A percentile compares a stretch with the other conserved stretches of the same genome.
These are phyloP conservation scores for Echria macrotheca DNA, from an alignment of 495 filamentous ascomycete genomes.

Conservation along the genomic window DNA sequence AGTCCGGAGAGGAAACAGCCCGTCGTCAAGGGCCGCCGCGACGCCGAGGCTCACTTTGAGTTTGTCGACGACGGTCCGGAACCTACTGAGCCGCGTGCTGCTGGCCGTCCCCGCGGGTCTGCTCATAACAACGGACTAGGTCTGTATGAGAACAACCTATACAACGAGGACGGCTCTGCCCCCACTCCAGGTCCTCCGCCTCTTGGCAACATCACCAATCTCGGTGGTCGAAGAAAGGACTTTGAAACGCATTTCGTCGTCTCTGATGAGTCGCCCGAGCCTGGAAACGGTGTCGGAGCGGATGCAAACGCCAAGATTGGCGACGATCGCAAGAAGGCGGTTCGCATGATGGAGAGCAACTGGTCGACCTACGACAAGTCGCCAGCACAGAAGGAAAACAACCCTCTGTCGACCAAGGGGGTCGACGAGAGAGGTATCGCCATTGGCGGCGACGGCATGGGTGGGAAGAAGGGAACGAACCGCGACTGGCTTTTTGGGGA, in stretches of 20 bases:
- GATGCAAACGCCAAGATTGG: constrained; percentile 28
- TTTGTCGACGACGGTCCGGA: constrained; percentile 23
- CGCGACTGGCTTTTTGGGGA: constrained; percentile 59
- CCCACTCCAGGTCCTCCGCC: constrained; percentile 27
- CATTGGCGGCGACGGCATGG: constrained; percentile 69
- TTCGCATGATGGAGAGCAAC: constrained; percentile 63
- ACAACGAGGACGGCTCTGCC: constrained; percentile 47
- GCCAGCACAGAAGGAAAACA: constrained; percentile 48
- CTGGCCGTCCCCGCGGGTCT: constrained; percentile 39
- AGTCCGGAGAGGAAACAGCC: constrained; percentile 50
- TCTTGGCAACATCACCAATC: constrained; percentile 59
- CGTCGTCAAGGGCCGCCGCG: constrained; percentile 64
- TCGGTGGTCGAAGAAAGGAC: constrained; percentile 61
- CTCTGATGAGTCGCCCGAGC: constrained; percentile 53
- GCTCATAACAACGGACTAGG: constrained; percentile 58
- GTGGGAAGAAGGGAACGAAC: constrained; percentile 57
- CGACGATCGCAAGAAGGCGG: constrained; percentile 51
- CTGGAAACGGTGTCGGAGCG: neutral
- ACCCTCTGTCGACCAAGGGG: constrained; percentile 27
- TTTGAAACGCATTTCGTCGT: constrained; percentile 69
- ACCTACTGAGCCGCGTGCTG: constrained; percentile 49
- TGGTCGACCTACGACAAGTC: constrained; percentile 61
- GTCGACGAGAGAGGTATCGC: constrained; percentile 44
- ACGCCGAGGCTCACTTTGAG: constrained; percentile 72
- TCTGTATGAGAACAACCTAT: constrained; percentile 73